Evolutionary conservation across 495 filamentous ascomycete genomes (phyloP), one percentile per base, ranked within the genome.

Genomic region (Annulohypoxylon moriforme): DNA sequence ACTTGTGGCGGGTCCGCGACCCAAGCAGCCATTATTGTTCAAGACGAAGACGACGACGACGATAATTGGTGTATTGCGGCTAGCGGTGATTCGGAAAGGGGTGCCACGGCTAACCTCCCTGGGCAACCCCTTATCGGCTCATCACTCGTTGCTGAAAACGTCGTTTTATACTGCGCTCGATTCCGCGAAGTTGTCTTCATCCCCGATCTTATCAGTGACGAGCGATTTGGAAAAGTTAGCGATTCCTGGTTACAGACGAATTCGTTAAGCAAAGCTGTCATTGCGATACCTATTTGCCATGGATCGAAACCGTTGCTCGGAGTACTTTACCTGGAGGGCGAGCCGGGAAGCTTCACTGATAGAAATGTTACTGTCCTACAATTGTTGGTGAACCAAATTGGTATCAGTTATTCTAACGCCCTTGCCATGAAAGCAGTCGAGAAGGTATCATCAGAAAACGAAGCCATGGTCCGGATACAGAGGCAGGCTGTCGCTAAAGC

Each of bases 391-490:
- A 95, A 94, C 72, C 94, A 97, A 75, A 93, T 97, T 50, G 89
- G 92, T 16, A 96, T 96, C 70, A 96, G 93, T 27, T 88, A 95
- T 65, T 93, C 92, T 31, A 97, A 96, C 75, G 93, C 94, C 0
- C 81, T 96, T 60, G 88, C 94, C 3, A 93, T 96, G 84, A 94
- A 93, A 71, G 85, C 89, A 57, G 83, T 94, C 50, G 89, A 91
- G 73, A 93, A 93, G 78, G 91, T 94, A 36, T 92, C 90, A 61
- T 90, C 89, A 3, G 88, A 90, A 68, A 96, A 97, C 78, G 88
- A 88, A 16, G 92, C 92, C 1, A 97, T 97, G 93, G 90, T 97
- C 16, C 90, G 91, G 65, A 86, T 93, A 25, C 94, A 97, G 75
- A 96, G 92, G 81, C 87, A 88, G 31, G 92, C 94, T 3, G 87